A percentile compares a stretch with the other conserved stretches of the same genome.
Evolutionary conservation across 2,329 filamentous ascomycete species (phyloP).

Genomic region (Aspergillus sp.): DNA sequence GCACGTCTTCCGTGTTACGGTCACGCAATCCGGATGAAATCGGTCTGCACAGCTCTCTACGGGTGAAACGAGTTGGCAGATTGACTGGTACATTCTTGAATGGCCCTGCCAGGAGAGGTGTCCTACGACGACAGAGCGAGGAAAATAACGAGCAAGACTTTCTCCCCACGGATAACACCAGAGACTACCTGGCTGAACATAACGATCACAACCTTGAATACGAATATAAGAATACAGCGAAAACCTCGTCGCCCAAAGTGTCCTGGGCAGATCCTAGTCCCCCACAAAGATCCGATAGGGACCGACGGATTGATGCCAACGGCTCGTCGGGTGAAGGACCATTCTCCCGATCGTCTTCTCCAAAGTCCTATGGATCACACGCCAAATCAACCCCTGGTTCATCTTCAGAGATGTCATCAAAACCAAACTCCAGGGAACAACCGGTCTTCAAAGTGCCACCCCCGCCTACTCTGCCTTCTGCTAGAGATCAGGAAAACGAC

Average conservation of each 20-base stretch:
- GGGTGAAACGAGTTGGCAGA: constrained; percentile 73
- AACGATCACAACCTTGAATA: constrained; percentile 27
- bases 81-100: constrained; percentile 74
- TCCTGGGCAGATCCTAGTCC: constrained; percentile 37
- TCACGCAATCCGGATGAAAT: constrained; percentile 58
- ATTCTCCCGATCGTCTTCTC: constrained; percentile 35
- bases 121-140: constrained; percentile 60
- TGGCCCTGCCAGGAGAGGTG: constrained; percentile 73
- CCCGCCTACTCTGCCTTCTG: constrained; percentile 57
- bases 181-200: constrained; percentile 27
- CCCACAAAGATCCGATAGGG: constrained; percentile 19
- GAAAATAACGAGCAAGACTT: constrained; percentile 53
- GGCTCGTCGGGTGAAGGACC: constrained; percentile 22
- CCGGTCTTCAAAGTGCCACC: constrained; percentile 60
- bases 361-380: constrained; percentile 33
- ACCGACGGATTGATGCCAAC: constrained; percentile 21
- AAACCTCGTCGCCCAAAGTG: constrained; percentile 33
- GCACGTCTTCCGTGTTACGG: constrained; percentile 37
- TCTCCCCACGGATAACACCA: constrained; percentile 24
- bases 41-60: constrained; percentile 69
- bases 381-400: constrained; percentile 41
- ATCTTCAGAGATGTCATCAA: constrained; percentile 40
- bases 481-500: constrained; percentile 82
- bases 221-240: constrained; percentile 20
- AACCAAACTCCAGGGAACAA: constrained; percentile 41